These are phyloP conservation scores for Urtica urens DNA, from an alignment of 306 rosid genomes.

Conservation along the genomic window DNA sequence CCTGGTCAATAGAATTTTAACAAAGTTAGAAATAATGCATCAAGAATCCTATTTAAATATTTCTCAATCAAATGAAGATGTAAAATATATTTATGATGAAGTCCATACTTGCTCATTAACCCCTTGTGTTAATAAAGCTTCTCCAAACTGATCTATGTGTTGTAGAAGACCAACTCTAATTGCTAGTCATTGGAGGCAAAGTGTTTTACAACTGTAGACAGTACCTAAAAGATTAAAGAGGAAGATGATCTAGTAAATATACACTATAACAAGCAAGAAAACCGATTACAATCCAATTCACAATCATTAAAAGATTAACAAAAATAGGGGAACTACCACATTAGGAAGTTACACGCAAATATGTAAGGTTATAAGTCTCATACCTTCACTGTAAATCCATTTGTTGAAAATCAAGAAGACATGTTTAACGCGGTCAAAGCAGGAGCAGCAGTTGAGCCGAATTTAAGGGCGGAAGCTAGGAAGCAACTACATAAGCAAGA, in stretches of 20 bases:
- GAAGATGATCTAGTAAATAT: no score
- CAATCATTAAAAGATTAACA: background rate
- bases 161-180: constrained; percentile 86
- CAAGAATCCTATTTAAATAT: constrained; percentile 10
- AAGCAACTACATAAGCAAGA: constrained; percentile 64
- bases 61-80: constrained; percentile 9
- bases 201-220: constrained; percentile 78
- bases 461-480: constrained; percentile 99
- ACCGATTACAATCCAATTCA: background rate
- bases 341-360: no score
- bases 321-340: no score
- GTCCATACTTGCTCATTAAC: constrained; percentile 82
- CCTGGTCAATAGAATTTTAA: constrained; percentile 41
- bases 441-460: constrained; percentile 98
- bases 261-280: constrained; percentile 5
- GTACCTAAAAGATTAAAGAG: constrained; percentile 42
- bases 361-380: constrained; percentile 13
- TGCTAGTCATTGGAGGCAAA: constrained; percentile 92
- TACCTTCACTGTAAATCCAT: constrained; percentile 80
- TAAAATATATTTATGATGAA: constrained; percentile 8
- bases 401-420: constrained; percentile 88
- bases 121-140: constrained; percentile 66
- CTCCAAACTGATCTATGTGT: constrained; percentile 93
- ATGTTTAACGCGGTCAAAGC: constrained; percentile 96
- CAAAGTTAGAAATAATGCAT: constrained; percentile 12